phyloP scores from a whole-genome alignment of 129 eudicot genomes.

The Chrysanthemum seticuspe region DNA sequence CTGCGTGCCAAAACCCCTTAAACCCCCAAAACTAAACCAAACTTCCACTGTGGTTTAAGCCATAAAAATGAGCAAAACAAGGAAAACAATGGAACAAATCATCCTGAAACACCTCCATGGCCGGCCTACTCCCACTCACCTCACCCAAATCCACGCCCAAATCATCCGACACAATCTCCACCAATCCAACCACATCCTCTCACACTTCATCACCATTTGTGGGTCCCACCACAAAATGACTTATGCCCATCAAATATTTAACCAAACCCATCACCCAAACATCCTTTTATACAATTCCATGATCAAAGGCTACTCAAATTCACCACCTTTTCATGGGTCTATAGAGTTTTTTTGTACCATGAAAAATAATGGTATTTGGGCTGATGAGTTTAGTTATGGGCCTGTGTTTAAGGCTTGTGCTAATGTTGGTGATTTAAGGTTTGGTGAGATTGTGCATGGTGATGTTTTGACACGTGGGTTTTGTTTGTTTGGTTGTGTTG shows the following conservation, averaged over 20 bases:
- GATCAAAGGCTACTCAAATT: slow-evolving; percentile 71
- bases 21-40: too few relatives aligned
- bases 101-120: slow-evolving; percentile 83
- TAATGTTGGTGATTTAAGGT: slow-evolving; percentile 31
- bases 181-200: slow-evolving; percentile 74
- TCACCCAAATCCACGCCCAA: slow-evolving; percentile 75
- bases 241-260: slow-evolving; percentile 61
- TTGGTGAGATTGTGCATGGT: slow-evolving; percentile 53
- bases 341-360: slow-evolving; percentile 42
- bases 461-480: slow-evolving; percentile 54
- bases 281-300: slow-evolving; percentile 78
- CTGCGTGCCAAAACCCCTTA: too few relatives aligned
- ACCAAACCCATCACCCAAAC: slow-evolving; percentile 59
- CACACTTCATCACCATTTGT: slow-evolving; percentile 81
- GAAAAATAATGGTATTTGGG: slow-evolving; percentile 67
- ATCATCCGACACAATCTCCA: slow-evolving; percentile 79
- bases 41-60: too few relatives aligned
- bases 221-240: slow-evolving; percentile 39
- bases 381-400: slow-evolving; percentile 69
- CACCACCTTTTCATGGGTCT: slow-evolving; percentile 46
- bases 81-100: too few relatives aligned
- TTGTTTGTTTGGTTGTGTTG: slow-evolving; percentile 37
- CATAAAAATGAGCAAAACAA: too few relatives aligned
- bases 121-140: slow-evolving; percentile 51
- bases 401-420: slow-evolving; percentile 75